Evolutionary conservation across 306 rosid species (phyloP).

Genomic region (Cucumis melo): DNA sequence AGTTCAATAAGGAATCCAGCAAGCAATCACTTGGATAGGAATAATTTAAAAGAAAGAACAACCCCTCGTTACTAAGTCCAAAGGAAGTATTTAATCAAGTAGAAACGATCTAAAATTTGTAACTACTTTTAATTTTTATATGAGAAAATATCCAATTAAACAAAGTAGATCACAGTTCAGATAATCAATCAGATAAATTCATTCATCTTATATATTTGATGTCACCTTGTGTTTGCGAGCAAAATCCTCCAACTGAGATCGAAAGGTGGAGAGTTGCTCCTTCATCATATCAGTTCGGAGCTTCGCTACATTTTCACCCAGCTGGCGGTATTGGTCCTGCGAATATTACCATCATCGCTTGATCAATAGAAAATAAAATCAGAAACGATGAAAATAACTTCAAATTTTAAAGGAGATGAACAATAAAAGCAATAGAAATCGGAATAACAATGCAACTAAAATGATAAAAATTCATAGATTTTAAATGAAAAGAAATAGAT

Average conservation of each 20-base stretch:
- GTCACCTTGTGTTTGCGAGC: slow-evolving; percentile 87
- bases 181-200: not conserved
- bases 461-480: not conserved
- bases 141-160: not conserved
- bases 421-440: not conserved
- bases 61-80: not conserved
- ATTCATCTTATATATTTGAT: not conserved
- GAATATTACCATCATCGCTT: not conserved
- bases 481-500: not conserved
- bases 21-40: not conserved
- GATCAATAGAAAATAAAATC: not conserved
- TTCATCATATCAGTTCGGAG: slow-evolving; percentile 84
- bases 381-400: not conserved
- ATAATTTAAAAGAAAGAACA: not conserved
- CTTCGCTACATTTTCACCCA: slow-evolving; percentile 93
- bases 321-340: slow-evolving; percentile 62
- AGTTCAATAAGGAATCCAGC: not conserved
- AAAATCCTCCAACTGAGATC: slow-evolving; percentile 87
- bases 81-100: not conserved
- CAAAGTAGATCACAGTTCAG: not conserved
- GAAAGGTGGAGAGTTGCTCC: slow-evolving; percentile 85
- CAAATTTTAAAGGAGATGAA: not conserved
- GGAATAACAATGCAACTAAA: not conserved
- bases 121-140: not conserved
- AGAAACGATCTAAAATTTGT: not conserved